Evolutionary conservation across 352 stramenopile genomes (phyloP).

Genomic region (Pythium rhizo-oryzae): DNA sequence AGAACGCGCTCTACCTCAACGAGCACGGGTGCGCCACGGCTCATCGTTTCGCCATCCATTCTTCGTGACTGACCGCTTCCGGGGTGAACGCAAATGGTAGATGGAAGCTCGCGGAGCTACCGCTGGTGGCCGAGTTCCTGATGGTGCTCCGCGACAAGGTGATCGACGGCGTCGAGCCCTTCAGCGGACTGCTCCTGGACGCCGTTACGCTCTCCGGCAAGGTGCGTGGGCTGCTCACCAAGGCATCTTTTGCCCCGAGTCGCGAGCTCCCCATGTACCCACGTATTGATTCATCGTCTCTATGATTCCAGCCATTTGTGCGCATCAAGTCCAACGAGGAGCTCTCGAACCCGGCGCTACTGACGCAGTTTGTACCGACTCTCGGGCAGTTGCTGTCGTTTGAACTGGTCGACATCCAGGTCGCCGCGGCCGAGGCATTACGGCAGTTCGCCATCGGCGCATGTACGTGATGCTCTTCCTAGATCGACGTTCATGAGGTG

Average conservation of each 20-base stretch:
- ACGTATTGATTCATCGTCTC: too few relatives aligned
- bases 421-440: slow-evolving; percentile 58
- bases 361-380: slow-evolving; percentile 50
- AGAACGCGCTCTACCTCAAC: slow-evolving; percentile 79
- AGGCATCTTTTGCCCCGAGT: too few relatives aligned
- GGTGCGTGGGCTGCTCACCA: slow-evolving; percentile 26
- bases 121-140: slow-evolving; percentile 64
- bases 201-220: slow-evolving; percentile 47
- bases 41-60: neutral
- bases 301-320: slow-evolving; percentile 58
- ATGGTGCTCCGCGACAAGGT: slow-evolving; percentile 61
- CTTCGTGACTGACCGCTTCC: neutral
- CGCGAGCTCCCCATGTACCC: too few relatives aligned
- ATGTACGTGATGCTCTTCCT: slow-evolving; percentile 39
- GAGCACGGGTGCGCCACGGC: slow-evolving; percentile 57
- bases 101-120: slow-evolving; percentile 71
- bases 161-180: slow-evolving; percentile 42
- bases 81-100: slow-evolving; percentile 21
- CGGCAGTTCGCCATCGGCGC: slow-evolving; percentile 60
- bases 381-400: slow-evolving; percentile 67
- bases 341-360: slow-evolving; percentile 55
- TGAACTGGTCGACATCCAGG: slow-evolving; percentile 58
- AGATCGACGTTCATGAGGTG: neutral
- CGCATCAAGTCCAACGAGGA: slow-evolving; percentile 82
- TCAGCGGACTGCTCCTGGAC: slow-evolving; percentile 42